Evolutionary conservation across 2,329 filamentous ascomycete species (phyloP).

Genomic region (Pseudomassariella vexata): DNA sequence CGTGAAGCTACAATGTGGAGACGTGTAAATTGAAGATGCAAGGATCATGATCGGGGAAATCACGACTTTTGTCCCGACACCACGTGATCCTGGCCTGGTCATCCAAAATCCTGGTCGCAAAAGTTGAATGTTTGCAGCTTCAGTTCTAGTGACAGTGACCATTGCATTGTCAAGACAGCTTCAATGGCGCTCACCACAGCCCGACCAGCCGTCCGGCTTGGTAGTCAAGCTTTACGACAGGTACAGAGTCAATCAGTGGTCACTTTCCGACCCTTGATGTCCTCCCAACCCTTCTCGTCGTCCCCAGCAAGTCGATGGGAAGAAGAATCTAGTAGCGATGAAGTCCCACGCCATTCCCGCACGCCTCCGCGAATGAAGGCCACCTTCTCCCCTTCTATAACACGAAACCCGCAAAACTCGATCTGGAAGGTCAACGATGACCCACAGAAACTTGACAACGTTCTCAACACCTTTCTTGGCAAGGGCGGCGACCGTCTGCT

Average conservation of each 20-base stretch:
- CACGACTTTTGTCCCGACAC: slow-evolving; percentile 3
- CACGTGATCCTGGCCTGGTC: slow-evolving; percentile 7
- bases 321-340: slow-evolving; percentile 8
- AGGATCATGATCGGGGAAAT: background rate
- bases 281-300: slow-evolving; percentile 12
- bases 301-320: too few species aligned
- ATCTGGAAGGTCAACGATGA: slow-evolving; percentile 69
- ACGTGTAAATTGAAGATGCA: too few species aligned
- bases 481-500: slow-evolving; percentile 66
- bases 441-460: slow-evolving; percentile 66
- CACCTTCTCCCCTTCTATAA: slow-evolving; percentile 56
- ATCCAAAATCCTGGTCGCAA: slow-evolving; percentile 9
- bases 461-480: slow-evolving; percentile 74
- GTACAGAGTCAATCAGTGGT: slow-evolving; percentile 1
- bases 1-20: too few species aligned
- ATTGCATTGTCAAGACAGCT: slow-evolving; percentile 2
- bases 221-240: slow-evolving; percentile 7
- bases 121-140: slow-evolving; percentile 4
- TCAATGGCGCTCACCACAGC: slow-evolving; percentile 29
- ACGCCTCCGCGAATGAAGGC: slow-evolving; percentile 67
- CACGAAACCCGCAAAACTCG: slow-evolving; percentile 46
- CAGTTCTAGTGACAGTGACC: background rate
- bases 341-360: slow-evolving; percentile 61
- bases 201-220: slow-evolving; percentile 23
- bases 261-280: slow-evolving; percentile 7